A percentile compares a stretch with the other conserved stretches of the same genome.
Conservation (phyloP, 768 basidiomycete genomes). For the Suillus fuscotomentosus region DNA sequence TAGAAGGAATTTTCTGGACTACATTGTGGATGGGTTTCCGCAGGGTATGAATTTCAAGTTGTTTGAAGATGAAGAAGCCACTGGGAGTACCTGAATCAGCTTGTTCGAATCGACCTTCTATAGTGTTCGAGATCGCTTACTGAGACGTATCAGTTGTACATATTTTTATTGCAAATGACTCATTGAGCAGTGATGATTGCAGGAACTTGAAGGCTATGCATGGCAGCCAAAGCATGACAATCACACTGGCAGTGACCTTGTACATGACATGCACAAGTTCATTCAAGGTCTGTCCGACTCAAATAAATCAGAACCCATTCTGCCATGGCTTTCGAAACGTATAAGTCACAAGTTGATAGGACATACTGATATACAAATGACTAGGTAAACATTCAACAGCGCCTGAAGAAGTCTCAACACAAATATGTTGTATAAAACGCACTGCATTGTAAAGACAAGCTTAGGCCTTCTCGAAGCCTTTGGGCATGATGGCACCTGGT, state of each 20-base stretch:
- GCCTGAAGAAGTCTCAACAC: neutral
- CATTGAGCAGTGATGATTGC: neutral
- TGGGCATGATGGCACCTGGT: constrained; percentile 55
- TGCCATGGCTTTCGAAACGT: neutral
- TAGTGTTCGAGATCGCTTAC: neutral
- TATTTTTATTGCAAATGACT: neutral
- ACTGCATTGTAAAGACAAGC: neutral
- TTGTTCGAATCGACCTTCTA: neutral
- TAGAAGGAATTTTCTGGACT: constrained; percentile 6
- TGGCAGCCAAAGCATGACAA: no score
- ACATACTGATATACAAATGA: neutral
- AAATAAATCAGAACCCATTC: no score
- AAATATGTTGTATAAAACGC: neutral
- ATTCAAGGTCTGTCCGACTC: no score
- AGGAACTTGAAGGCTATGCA: no score
- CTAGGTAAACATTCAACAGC: neutral
- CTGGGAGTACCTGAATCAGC: neutral
- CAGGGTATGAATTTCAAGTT: neutral
- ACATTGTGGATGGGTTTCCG: neutral
- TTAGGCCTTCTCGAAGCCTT: constrained; percentile 28
- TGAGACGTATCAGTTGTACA: neutral
- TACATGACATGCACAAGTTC: no score
- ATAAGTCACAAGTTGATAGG: neutral
- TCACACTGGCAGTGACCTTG: no score
- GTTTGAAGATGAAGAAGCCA: constrained; percentile 2